Evolutionary conservation across 1,284 basidiomycete species (phyloP).

Genomic region (Leccinum fallax): DNA sequence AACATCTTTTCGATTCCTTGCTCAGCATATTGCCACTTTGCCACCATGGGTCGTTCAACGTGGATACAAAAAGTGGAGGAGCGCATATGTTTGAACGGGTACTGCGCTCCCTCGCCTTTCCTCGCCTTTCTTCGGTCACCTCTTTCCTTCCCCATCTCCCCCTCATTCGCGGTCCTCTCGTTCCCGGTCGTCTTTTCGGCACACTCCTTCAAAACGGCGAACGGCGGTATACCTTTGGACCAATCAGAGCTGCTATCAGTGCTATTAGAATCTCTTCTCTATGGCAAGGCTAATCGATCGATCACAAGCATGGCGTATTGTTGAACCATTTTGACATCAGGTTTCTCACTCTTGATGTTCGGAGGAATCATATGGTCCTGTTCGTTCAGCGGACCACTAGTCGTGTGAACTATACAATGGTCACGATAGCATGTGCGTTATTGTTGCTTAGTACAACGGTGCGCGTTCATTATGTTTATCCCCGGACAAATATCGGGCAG

Average conservation of each 20-base stretch:
- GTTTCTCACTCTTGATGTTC: slow-evolving; percentile 14
- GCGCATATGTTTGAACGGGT: not conserved
- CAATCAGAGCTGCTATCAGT: slow-evolving; percentile 10
- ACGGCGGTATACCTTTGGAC: not conserved
- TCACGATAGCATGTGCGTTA: too few species aligned
- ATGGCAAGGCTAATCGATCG: not conserved
- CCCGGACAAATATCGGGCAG: too few species aligned
- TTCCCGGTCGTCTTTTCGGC: too few species aligned
- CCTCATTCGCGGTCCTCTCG: too few species aligned
- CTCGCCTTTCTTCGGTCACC: not conserved
- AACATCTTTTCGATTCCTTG: too few species aligned
- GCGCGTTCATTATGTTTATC: too few species aligned
- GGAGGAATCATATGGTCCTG: slow-evolving; percentile 5
- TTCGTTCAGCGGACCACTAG: not conserved
- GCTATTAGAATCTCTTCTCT: slow-evolving; percentile 4
- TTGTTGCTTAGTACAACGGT: too few species aligned
- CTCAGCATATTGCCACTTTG: too few species aligned
- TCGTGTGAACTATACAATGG: too few species aligned
- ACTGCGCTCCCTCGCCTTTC: not conserved
- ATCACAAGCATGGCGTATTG: not conserved
- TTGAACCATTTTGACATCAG: not conserved
- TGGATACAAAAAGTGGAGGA: not conserved
- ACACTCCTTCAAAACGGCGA: too few species aligned
- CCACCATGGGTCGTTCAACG: not conserved
- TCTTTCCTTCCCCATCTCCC: too few species aligned